Conservation (phyloP, 192 early-diverging fungal species). For the Dissophora globulifera region DNA sequence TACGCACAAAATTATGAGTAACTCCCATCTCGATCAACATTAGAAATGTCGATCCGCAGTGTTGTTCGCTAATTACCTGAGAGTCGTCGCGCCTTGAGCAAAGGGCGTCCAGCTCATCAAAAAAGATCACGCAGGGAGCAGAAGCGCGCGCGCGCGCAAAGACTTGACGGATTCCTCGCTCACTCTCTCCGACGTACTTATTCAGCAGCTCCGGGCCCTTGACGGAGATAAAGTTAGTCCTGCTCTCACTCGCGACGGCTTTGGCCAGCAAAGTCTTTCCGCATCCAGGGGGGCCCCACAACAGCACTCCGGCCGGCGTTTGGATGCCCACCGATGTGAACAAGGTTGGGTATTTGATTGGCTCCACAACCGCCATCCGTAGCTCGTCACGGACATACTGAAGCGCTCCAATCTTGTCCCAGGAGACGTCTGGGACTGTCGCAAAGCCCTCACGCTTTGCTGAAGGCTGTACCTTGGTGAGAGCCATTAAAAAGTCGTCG, state of each 20-base stretch:
- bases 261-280: conserved; percentile 98
- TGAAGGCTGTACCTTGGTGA: conserved; percentile 94
- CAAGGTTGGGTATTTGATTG: conserved; percentile 89
- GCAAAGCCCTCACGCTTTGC: conserved; percentile 99
- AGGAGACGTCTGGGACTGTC: conserved; percentile 94
- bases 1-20: neutral
- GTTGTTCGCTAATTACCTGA: conserved; percentile 62
- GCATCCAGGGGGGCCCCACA: conserved; percentile 99
- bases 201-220: conserved; percentile 98
- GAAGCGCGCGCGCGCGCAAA: conserved; percentile 94
- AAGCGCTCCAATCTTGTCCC: conserved; percentile 97
- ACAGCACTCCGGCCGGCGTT: conserved; percentile 89
- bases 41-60: too few species aligned
- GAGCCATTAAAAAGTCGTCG: conserved; percentile 87
- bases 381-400: conserved; percentile 88
- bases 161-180: conserved; percentile 94
- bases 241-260: conserved; percentile 96
- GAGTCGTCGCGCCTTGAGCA: conserved; percentile 90
- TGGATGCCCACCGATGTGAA: conserved; percentile 92
- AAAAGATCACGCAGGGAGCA: conserved; percentile 96
- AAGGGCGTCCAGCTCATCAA: conserved; percentile 97
- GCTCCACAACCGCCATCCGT: conserved; percentile 95
- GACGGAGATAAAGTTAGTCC: conserved; percentile 98
- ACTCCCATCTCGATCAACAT: too few species aligned
- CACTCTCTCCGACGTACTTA: conserved; percentile 99